Base-by-base conservation (phyloP, 2,329 filamentous ascomycete genomes). In the Xenoacremonium recifei region DNA sequence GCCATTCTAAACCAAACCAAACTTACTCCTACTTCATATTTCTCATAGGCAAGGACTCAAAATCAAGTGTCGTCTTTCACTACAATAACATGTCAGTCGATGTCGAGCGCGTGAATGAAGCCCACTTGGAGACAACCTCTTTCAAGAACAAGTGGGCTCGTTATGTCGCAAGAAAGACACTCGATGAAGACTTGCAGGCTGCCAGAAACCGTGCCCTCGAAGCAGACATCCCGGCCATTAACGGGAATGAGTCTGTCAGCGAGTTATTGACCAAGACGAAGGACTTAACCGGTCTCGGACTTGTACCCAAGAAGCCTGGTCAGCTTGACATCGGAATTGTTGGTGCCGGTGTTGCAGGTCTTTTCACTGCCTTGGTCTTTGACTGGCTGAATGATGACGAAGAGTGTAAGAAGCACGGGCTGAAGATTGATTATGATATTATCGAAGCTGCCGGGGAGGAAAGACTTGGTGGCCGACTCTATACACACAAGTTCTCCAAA, bases 401-500 rank as follows among this genome's bases (percentile, higher is more conserved):
- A 18, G 19, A 35, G 21, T 15, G 29, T 15, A 2, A 31, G 13
- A 12, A n/a, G 0, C 18, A 30, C 2, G 30, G 34, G 3, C 41
- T 63, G 7, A 53, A 59, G 7, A 54, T 68, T 20, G 49, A 60
- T 6, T 69, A 68, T 25, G 64, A 69, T 1, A 64, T 70, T 7
- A 44, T 69, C 0, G 66, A 71, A 34, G 60, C 61, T 2, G 46
- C 50, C 0, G 42, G 40, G 4, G 55, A 54, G 19, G 48, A 60
- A 0, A 51, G 64, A 1, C 17, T 67, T 3, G 67, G 66, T n/a
- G 65, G 67, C 1, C 51, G 66, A 1, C 48, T 68, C 4, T 69
- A 55, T 37, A 68, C 67, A 0, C 53, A 70, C 15, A 40, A 52
- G 2, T 69, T 70, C 36, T 36, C 42, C 1, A 11, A 45, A 2